phyloP scores from a whole-genome alignment of 805 yeast genomes.

The Jamesozyma piceae region DNA sequence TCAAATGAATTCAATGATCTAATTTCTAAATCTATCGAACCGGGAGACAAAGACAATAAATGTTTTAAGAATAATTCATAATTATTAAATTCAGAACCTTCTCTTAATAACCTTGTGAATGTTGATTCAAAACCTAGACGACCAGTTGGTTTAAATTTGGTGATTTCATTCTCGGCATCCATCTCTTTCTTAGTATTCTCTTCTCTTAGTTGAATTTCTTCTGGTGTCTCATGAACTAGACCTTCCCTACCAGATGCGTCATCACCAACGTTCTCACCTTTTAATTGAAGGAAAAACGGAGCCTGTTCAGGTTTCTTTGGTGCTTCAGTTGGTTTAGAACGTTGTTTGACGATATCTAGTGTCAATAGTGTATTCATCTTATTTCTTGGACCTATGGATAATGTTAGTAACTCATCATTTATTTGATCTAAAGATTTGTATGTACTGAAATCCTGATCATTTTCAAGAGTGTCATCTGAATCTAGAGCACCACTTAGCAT shows the following conservation, averaged over 20 bases:
- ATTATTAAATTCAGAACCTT: slow-evolving; percentile 35
- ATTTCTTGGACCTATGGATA: slow-evolving; percentile 66
- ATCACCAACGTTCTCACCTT: slow-evolving; percentile 64
- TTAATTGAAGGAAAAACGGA: slow-evolving; percentile 67
- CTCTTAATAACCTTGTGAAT: slow-evolving; percentile 58
- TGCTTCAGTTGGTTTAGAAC: slow-evolving; percentile 86
- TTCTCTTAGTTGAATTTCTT: slow-evolving; percentile 9
- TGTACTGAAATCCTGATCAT: slow-evolving; percentile 19
- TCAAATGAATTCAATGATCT: slow-evolving; percentile 61
- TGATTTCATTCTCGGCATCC: slow-evolving; percentile 25
- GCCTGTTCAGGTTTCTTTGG: slow-evolving; percentile 75
- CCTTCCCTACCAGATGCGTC: slow-evolving; percentile 42
- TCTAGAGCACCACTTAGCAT: slow-evolving; percentile 71
- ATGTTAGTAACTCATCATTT: slow-evolving; percentile 51
- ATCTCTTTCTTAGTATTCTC: slow-evolving; percentile 12
- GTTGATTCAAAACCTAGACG: slow-evolving; percentile 55
- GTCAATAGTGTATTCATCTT: slow-evolving; percentile 73
- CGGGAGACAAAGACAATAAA: slow-evolving; percentile 58
- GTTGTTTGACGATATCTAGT: slow-evolving; percentile 70
- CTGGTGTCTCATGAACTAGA: slow-evolving; percentile 18
- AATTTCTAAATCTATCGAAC: slow-evolving; percentile 76
- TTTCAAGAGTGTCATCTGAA: slow-evolving; percentile 16
- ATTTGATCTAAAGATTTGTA: slow-evolving; percentile 58
- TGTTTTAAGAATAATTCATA: slow-evolving; percentile 44
- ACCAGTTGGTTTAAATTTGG: slow-evolving; percentile 21